Evolutionary conservation across 371 early-diverging fungal species (phyloP), one percentile per base, ranked within the genome.

Genomic region (Mortierella sp.): DNA sequence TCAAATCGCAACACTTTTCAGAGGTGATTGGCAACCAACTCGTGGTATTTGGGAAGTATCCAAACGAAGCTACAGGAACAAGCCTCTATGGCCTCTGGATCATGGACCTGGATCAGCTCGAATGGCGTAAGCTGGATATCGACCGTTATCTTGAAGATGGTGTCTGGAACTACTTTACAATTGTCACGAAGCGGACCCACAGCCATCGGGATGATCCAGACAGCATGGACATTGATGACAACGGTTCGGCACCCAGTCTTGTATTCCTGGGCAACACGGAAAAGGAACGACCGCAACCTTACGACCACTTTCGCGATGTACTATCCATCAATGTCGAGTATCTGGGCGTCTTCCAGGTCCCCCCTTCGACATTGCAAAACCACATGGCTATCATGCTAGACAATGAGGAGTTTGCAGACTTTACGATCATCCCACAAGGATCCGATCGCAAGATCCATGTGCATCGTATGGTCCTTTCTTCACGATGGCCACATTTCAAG

Each of bases 401-500:
- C 45, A 82, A 83, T 41, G 83, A 82, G 19, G 87, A 91, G 63
- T 70, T 88, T 51, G 81, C 86, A 0, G 91, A 89, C 72, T 90
- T 90, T 67, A 71, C 82, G 10, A 85, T 90, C 50, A 24, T 81
- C 77, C 8, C 83, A 78, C 28, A 78, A 78, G 24, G 81, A 78
- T 60, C 83, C 76, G 13, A 81, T 66, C 67, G 81, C 80, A 50
- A 79, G 69, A 76, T 91, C 16, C 80, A 84, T 53, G 90, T 86
- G 1, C 92, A 91, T 57, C 82, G 85, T 52, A 85, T 89, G 58
- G 82, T 91, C 25, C 76, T 91, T 6, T 80, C 86, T 40, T 80
- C 90, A 49, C 88, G 92, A 58, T 91, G 92, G 92, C 86, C 90
- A 47, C 89, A 90, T 69, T 91, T 90, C 54, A 62, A 77, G 28